Evolutionary conservation across 805 yeast species (phyloP), one percentile per base, ranked within the genome.

Genomic region (Ogataea neopini): DNA sequence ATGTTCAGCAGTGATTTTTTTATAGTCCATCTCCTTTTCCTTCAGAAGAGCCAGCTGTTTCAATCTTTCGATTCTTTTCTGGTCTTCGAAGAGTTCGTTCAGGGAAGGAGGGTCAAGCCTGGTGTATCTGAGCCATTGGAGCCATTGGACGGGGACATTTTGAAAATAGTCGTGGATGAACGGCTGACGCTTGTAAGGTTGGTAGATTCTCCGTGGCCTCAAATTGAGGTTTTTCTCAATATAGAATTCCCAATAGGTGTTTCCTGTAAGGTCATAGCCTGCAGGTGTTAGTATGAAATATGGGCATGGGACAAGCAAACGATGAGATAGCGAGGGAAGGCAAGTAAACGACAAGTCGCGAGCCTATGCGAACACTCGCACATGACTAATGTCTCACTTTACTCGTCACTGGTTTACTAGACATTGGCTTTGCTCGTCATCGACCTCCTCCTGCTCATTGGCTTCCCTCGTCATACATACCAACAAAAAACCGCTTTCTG

Each of bases 221-320:
- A 65, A 69, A 13, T 47, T 42, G 11, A 23, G 18, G 9, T 62
- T 60, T 56, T 76, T 74, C 50, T 79, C 81, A 20, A 77, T 69
- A 43, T 74, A 73, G 64, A 84, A 82, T 62, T 88, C 96, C 96
- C 96, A 88, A 68, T 84, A 88, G 1, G 92, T 81, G 63, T 88
- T 88, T 2, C 94, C 96, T 33, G 80, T 81, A n/a, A 88, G 71
- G 60, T 88, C 96, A 60, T 86, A 87, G 2, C 89, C 87, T 33
- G 37, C 4, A 14, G 14, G 42, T 33, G 45, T 23, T 42, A 33
- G 39, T 7, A 15, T 15, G 25, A 2, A 13, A 18, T 8, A n/a
- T 13, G 14, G 26, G 19, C 3, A 19, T n/a, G n/a, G n/a, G n/a
- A n/a, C n/a, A n/a, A n/a, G n/a, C n/a, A n/a, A n/a, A n/a, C n/a